Conservation (phyloP, 805 yeast genomes). For the Metschnikowia amazonensis region DNA sequence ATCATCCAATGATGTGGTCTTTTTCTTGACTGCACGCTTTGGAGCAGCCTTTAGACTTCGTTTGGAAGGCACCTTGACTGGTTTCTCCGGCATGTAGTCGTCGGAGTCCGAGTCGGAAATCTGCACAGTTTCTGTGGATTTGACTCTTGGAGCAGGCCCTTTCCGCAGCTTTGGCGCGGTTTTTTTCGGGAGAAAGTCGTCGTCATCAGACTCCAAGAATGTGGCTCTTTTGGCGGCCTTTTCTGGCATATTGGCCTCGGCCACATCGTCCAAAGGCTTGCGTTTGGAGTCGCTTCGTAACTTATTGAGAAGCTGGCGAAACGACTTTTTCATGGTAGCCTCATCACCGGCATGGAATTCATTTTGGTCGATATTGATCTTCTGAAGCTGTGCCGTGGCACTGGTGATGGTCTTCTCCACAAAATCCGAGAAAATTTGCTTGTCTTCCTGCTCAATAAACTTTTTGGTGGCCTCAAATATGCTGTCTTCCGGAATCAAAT, state of each 20-base stretch:
- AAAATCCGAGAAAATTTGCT: slow-evolving; percentile 60
- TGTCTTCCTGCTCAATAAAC: slow-evolving; percentile 82
- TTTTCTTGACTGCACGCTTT: slow-evolving; percentile 7
- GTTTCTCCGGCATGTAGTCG: not conserved
- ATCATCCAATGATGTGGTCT: slow-evolving; percentile 10
- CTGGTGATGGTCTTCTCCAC: slow-evolving; percentile 52
- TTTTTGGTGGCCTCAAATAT: slow-evolving; percentile 67
- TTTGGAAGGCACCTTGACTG: slow-evolving; percentile 1
- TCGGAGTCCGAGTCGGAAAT: slow-evolving; percentile 1
- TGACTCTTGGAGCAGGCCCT: not conserved
- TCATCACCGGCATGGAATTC: slow-evolving; percentile 30
- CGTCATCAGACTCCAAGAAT: slow-evolving; percentile 1
- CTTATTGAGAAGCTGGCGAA: slow-evolving; percentile 17
- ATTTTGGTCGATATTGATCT: slow-evolving; percentile 42
- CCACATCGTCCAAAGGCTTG: slow-evolving; percentile 6
- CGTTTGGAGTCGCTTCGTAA: slow-evolving; percentile 14
- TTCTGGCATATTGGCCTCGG: not conserved
- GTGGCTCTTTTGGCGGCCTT: not conserved
- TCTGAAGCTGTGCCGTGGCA: slow-evolving; percentile 47
- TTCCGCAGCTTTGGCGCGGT: not conserved
- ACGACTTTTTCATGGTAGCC: slow-evolving; percentile 12
- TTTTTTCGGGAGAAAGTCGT: not conserved
- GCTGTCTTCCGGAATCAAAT: slow-evolving; percentile 71
- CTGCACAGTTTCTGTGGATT: slow-evolving; percentile 1
- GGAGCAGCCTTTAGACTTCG: not conserved